Percentiles rank a stretch among this genome's conserved stretches.
Evolutionary conservation across 805 yeast genomes (phyloP).

Genomic region (Pichia kluyveri): DNA sequence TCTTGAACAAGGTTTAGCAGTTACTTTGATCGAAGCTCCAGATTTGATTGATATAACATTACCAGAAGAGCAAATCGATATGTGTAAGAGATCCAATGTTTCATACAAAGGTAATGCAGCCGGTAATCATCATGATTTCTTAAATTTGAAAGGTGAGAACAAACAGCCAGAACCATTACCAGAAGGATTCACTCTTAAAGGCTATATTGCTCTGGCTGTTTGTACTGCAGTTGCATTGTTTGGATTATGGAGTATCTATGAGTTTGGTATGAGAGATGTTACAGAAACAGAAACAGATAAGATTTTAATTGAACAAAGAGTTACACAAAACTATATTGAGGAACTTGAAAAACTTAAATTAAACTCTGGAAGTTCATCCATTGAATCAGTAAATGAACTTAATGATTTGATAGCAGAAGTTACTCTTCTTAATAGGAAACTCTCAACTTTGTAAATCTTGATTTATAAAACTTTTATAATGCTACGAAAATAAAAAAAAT

Average conservation of each 20-base stretch:
- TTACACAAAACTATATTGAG: conserved; percentile 10
- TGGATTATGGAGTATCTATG: conserved; percentile 52
- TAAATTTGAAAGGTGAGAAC: conserved; percentile 51
- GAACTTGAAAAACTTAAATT: background rate
- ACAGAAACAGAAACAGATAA: conserved; percentile 23
- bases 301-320: conserved; percentile 10
- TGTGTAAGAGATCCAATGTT: conserved; percentile 39
- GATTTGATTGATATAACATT: conserved; percentile 33
- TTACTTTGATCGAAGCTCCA: conserved; percentile 67
- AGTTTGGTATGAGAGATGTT: conserved; percentile 60
- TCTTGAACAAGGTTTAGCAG: conserved; percentile 71
- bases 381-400: background rate
- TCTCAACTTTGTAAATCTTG: background rate
- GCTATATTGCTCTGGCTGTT: conserved; percentile 51
- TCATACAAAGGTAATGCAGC: conserved; percentile 63
- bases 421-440: background rate
- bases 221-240: conserved; percentile 49
- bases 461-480: no score
- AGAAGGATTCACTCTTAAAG: conserved; percentile 59
- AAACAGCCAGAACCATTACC: conserved; percentile 58
- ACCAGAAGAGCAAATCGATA: conserved; percentile 39
- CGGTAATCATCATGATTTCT: conserved; percentile 45
- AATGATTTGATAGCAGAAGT: conserved; percentile 1
- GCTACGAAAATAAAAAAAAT: no score
- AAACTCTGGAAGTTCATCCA: background rate